Evolutionary conservation across 2,329 filamentous ascomycete genomes (phyloP).

Genomic region (Lasiodiplodia sp.): DNA sequence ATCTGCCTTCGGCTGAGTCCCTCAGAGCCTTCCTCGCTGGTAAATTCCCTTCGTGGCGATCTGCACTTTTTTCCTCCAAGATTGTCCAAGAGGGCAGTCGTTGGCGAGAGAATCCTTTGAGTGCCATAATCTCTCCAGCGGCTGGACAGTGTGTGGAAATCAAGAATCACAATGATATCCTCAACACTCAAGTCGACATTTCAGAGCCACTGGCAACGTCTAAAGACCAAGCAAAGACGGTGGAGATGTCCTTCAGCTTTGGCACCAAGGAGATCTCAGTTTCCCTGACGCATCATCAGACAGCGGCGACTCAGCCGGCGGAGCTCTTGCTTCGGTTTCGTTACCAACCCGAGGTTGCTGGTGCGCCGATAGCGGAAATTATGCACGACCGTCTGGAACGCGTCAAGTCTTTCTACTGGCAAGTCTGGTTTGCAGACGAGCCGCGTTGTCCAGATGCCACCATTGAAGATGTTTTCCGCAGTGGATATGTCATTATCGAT

Average conservation of each 20-base stretch:
- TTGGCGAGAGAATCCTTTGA: neutral
- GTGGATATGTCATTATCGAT: neutral
- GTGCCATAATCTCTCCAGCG: neutral
- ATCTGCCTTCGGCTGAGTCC: slow-evolving; percentile 1
- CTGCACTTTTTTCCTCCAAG: slow-evolving; percentile 8
- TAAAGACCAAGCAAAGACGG: neutral
- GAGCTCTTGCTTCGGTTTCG: slow-evolving; percentile 5
- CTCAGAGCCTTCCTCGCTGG: neutral
- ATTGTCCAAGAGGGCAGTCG: neutral
- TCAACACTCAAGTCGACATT: neutral
- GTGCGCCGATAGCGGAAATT: neutral
- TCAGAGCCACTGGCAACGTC: neutral
- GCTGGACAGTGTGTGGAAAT: slow-evolving; percentile 1
- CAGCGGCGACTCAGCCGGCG: slow-evolving; percentile 1
- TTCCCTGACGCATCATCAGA: slow-evolving; percentile 9
- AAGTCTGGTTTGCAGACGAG: slow-evolving; percentile 10
- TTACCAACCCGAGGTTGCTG: slow-evolving; percentile 5
- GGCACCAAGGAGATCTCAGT: slow-evolving; percentile 4
- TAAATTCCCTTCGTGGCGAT: neutral
- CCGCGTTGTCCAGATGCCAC: slow-evolving; percentile 1
- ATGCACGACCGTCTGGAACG: slow-evolving; percentile 7
- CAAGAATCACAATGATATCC: slow-evolving; percentile 1
- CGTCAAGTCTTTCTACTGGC: slow-evolving; percentile 18
- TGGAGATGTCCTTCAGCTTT: slow-evolving; percentile 4
- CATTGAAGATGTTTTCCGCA: slow-evolving; percentile 8